Base-by-base conservation (phyloP, 371 early-diverging fungal species). In the Mucor circinelloides region DNA sequence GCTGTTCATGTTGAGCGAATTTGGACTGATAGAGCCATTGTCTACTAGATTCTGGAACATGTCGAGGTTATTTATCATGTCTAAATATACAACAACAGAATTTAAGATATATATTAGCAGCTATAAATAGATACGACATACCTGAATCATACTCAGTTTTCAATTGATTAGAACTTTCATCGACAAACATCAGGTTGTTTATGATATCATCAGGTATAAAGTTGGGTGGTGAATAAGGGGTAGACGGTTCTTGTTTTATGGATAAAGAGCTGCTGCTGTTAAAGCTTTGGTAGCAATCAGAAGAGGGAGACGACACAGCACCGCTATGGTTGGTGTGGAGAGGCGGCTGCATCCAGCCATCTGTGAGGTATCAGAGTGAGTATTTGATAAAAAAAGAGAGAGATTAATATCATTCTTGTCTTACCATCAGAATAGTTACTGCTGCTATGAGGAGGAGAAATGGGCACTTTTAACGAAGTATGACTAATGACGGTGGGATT, bases 121-220 rank as follows among this genome's bases (percentile, higher is more conserved):
- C 38, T 34, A 48, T 19, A 19, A 31, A 65, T 42, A 54, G 32
- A 25, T 28, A 17, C 12, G 1, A 27, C 31, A 13, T 72, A 73
- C 74, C 74, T 58, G 67, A 23, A 36, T 69, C 57, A 27, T 73
- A 73, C 4, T 73, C 70, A 6, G 74, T 69, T 27, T 70, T 73
- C 54, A 69, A n/a, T 36, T 69, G 63, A 7, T 50, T 63, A 15
- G 63, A 36, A 23, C 66, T 34, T 4, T 63, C 64, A 30, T 66
- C 69, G 12, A 48, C 25, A 64, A 73, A 73, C 64, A 73, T 73
- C 13, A 73, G 12, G 15, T 60, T 69, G 23, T 57, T 64, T 2
- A 73, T 64, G 13, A 64, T 38, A 36, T 66, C 58, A 58, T 52
- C 64, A n/a, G 67, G 58, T 42, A 46, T 62, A 31, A 54, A 46